These are phyloP conservation scores for Apiospora phragmitis DNA, from an alignment of 2,329 filamentous ascomycete genomes.

Conservation along the genomic window DNA sequence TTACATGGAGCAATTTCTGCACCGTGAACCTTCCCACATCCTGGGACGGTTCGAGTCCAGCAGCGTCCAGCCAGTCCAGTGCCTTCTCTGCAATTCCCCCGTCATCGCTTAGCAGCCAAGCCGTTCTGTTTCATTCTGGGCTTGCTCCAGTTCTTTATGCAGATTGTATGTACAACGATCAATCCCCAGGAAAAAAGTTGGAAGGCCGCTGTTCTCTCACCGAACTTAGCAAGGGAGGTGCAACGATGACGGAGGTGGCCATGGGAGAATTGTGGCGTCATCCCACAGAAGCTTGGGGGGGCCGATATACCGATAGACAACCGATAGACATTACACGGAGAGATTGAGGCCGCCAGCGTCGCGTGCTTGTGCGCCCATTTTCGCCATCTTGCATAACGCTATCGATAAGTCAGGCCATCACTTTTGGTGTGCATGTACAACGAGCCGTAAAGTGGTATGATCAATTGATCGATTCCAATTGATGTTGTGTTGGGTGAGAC, in stretches of 20 bases:
- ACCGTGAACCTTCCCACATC: slow-evolving; percentile 2
- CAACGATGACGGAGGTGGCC: not conserved
- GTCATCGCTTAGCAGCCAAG: not conserved
- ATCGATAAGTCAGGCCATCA: not conserved
- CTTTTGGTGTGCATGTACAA: not conserved
- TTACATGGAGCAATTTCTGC: slow-evolving; percentile 4
- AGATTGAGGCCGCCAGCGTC: not conserved
- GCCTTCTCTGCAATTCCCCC: not conserved
- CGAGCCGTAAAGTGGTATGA: not conserved
- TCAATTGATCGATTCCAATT: not conserved
- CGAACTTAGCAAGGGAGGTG: not conserved
- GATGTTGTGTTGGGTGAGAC: no score
- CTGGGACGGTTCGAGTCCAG: not conserved
- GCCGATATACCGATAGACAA: not conserved
- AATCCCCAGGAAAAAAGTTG: not conserved
- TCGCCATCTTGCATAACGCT: not conserved
- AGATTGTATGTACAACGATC: not conserved
- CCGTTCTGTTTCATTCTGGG: not conserved
- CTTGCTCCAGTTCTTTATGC: not conserved
- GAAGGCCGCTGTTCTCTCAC: not conserved
- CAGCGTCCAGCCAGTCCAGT: not conserved
- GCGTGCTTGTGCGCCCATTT: slow-evolving; percentile 5
- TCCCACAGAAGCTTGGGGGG: not conserved
- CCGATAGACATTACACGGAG: not conserved
- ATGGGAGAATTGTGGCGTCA: not conserved